Evolutionary conservation across 116 monocot species (phyloP), one percentile per base, ranked within the genome.

Genomic region (Phalaenopsis hybrid): DNA sequence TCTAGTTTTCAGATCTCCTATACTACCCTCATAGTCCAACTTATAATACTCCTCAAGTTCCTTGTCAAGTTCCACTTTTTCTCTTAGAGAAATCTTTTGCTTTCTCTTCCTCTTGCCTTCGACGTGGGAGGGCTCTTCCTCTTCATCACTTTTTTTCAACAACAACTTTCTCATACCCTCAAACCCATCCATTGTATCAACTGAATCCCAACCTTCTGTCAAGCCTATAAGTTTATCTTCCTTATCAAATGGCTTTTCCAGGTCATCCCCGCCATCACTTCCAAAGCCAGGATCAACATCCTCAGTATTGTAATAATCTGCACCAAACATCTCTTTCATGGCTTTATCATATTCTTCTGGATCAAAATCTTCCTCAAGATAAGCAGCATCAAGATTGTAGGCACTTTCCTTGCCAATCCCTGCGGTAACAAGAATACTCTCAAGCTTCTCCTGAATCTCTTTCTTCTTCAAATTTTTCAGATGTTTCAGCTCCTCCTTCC

Each of bases 391-490:
- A 28, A 28, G 28, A 28, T 28, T 28, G 28, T 28, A 28, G 28
- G 28, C 28, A 28, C 28, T 28, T 28, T 28, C 28, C 28, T 28
- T 28, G 28, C 28, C 28, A 28, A 28, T 28, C 28, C 28, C 28
- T 28, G 28, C 28, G 28, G 28, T 28, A 28, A 28, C 28, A 28
- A 28, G 28, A 28, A 28, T 28, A 28, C 28, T 28, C 28, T 28
- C 28, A 28, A 28, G 28, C 28, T 28, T 28, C 28, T 28, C 28
- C 28, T 28, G 28, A 28, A 28, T 98, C 90, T 98, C 98, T 78
- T 92, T 98, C 93, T 93, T 98, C 87, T 98, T 98, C 86, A 98
- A 49, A 80, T 95, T 98, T 87, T 98, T 98, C 69, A 98, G 81
- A 20, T 86, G 89, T 84, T 98, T 98, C 89, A 98, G 76, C 83